Evolutionary conservation across 495 filamentous ascomycete genomes (phyloP), one percentile per base, ranked within the genome.

Genomic region (Xylaria palmicola): DNA sequence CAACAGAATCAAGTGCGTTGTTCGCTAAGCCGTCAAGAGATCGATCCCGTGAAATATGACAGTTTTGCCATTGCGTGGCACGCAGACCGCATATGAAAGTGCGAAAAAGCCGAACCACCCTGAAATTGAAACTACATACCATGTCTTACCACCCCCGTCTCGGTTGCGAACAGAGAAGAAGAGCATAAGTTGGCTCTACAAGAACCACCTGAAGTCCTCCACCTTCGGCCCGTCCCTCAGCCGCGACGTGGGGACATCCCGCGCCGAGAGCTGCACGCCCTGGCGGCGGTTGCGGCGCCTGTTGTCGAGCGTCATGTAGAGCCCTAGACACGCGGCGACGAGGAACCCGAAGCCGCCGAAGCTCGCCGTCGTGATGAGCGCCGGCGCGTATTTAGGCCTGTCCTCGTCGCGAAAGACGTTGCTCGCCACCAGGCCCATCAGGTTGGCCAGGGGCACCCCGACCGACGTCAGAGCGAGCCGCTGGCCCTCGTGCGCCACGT

Each of bases 351-450:
- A 75, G 0, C 81, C 90, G 0, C 90, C 89, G 67, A 92, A 92
- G 4, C 83, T 85, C 1, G 86, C 89, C 0, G 89, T 89, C 0
- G 88, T 92, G 47, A 86, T 81, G 54, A 92, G 72, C 0, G 90
- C 89, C 0, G 89, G 88, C 34, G 87, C 79, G 60, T 93, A 92
- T 62, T 90, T 86, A 0, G 90, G 90, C 15, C 82, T 81, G 63
- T 91, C 88, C 62, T 88, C 70, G 12, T 75, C 75, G n/a, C 83
- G 83, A 76, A 93, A 93, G 64, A 91, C 86, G 64, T 92, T 90
- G 52, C 81, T 85, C 13, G 79, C 78, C 1, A 92, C 88, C 4
- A 93, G 70, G 15, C 90, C 90, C 89, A 92, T 92, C n/a, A 92
- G 74, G 48, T 92, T 92, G 2, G 89, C 89, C 7, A 91, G 70